Base-by-base conservation (phyloP, 805 yeast genomes). In the Cyberlindnera sargentensis region DNA sequence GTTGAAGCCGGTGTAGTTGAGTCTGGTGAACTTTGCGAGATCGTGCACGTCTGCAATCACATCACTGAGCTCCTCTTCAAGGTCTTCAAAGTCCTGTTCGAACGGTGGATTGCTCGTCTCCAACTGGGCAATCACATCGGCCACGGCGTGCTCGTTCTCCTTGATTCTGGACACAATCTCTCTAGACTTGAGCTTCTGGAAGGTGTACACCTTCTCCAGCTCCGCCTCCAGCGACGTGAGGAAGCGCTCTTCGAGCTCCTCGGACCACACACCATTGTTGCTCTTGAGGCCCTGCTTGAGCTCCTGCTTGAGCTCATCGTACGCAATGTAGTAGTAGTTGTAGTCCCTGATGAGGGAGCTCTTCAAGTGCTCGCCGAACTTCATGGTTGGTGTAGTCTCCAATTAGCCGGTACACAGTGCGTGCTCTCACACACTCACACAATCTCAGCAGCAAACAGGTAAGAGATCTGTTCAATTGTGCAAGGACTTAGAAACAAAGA, bases 21-120 rank as follows among this genome's bases (percentile, higher is more conserved):
- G 76, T 49, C 95, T 76, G 20, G 96, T 79, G 64, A 87, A 93
- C 63, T 91, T 91, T 51, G 96, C 96, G 57, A 93, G 75, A 64
- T 93, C 99, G 60, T 93, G 97, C 37, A 93, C 96, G 66, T 90
- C 97, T 24, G 97, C 96, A 64, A 93, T 90, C 55, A 93, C 82
- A 55, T 90, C 96, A 44, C 82, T 74, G 46, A 84, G 65, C 52
- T 83, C 90, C 47, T 82, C 84, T 61, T 85, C 93, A 43, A 84
- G 66, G 44, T 77, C 82, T 51, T 81, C 83, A 52, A 82, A 85
- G 58, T 81, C 86, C 55, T 80, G 74, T 59, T 82, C 85, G 47
- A 70, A 61, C n/a, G 75, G 71, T 2, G 79, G 76, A 28, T 50
- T 61, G 53, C 66, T 75, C 2, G 72, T 53, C 38, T 75, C 75